Evolutionary conservation across 139 green algal genomes (phyloP), one percentile per base, ranked within the genome.

Genomic region (Yamagishiella unicocca): DNA sequence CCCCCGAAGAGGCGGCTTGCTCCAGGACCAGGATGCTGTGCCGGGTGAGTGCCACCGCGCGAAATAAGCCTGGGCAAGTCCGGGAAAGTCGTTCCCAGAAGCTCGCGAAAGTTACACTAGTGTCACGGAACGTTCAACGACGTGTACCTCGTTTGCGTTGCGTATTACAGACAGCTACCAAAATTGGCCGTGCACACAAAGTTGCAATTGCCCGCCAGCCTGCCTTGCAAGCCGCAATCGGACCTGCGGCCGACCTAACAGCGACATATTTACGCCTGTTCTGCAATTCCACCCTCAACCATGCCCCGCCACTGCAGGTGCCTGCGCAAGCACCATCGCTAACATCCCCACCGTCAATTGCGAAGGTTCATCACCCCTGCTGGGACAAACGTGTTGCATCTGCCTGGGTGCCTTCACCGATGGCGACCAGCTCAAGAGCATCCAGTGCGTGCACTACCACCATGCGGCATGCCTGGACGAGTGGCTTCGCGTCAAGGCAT

Each of bases 391-490:
- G 0, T 92, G 89, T 53, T 82, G 68, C 70, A 92, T 92, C 58
- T 92, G 89, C 84, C 74, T 88, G 45, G 72, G 37, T 35, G 79
- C 89, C 33, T 93, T 93, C 33, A 25, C 68, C 0, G 37, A 73
- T 27, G 82, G 83, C 31, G 72, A 89, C 45, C 33, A 24, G 54
- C 71, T 93, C 22, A 87, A 87, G 40, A 75, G 76, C 55, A 45
- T 91, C 67, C 78, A 82, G 42, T 92, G 90, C 55, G 38, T 74
- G 12, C 90, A 93, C 85, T 85, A 74, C 31, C 90, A 88, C 62
- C 88, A 92, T 43, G 31, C 62, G 2, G 79, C 45, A 0, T 93
- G 90, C 79, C 80, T 93, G 72, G 81, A 90, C 38, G 81, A 90
- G 53, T 93, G 90, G 90, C 90, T 93, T 25, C 58, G 67, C 3